These are phyloP conservation scores for Aspergillus neotritici DNA, from an alignment of 2,329 filamentous ascomycete species.

Conservation along the genomic window DNA sequence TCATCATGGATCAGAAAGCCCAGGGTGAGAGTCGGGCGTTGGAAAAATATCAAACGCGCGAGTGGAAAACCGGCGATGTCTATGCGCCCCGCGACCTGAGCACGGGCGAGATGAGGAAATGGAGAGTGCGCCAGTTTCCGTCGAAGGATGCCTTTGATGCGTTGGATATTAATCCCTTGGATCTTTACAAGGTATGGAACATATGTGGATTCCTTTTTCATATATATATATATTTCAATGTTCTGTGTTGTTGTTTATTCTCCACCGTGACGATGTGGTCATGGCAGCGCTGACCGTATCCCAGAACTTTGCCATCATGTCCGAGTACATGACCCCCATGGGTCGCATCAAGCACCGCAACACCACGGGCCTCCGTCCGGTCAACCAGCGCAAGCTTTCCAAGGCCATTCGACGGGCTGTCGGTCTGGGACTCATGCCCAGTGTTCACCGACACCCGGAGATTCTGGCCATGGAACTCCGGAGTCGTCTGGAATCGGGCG, in stretches of 20 bases:
- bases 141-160: conserved; percentile 70
- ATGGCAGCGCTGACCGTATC: background rate
- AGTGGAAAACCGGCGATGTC: conserved; percentile 73
- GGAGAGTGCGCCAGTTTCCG: conserved; percentile 54
- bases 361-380: conserved; percentile 72
- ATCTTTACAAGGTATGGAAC: conserved; percentile 73
- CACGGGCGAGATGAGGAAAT: conserved; percentile 73
- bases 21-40: conserved; percentile 35
- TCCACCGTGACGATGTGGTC: background rate
- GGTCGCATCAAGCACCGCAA: conserved; percentile 76
- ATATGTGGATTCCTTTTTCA: background rate
- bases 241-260: background rate
- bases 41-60: conserved; percentile 50
- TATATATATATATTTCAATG: too few relatives aligned
- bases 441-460: conserved; percentile 82
- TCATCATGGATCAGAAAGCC: conserved; percentile 33
- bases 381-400: conserved; percentile 88
- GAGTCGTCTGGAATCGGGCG: conserved; percentile 22
- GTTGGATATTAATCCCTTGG: conserved; percentile 70
- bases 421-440: conserved; percentile 87
- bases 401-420: conserved; percentile 87
- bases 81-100: conserved; percentile 87
- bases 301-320: conserved; percentile 88
- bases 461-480: conserved; percentile 50
- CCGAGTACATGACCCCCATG: conserved; percentile 77